Percentiles rank a stretch among this genome's conserved stretches.
These are phyloP conservation scores for Paraphoma chrysanthemicola DNA, from an alignment of 2,329 filamentous ascomycete genomes.

Conservation along the genomic window DNA sequence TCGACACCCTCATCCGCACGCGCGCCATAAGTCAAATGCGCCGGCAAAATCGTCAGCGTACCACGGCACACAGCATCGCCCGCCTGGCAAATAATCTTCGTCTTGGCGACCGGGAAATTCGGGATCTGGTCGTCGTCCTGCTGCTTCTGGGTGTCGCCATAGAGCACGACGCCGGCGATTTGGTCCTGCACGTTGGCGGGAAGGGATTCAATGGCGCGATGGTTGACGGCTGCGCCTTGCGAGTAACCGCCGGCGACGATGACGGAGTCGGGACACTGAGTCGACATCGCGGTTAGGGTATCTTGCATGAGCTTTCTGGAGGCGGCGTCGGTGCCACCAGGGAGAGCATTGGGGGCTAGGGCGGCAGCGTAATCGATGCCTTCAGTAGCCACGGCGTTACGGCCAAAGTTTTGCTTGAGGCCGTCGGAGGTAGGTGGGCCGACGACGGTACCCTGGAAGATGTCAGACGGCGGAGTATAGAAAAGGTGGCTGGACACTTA, in stretches of 20 bases:
- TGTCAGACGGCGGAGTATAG: constrained; percentile 10
- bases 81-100: constrained; percentile 57
- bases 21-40: constrained; percentile 40
- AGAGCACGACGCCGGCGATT: constrained; percentile 52
- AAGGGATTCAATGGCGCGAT: constrained; percentile 41
- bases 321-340: constrained; percentile 34
- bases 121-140: constrained; percentile 50
- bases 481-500: constrained; percentile 31
- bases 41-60: constrained; percentile 43
- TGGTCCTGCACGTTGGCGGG: constrained; percentile 33
- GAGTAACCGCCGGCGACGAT: constrained; percentile 43
- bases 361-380: constrained; percentile 41
- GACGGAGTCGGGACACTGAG: constrained; percentile 40
- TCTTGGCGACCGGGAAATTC: constrained; percentile 51
- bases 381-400: constrained; percentile 37
- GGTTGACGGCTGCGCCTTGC: constrained; percentile 44
- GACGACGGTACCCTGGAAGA: constrained; percentile 42
- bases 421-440: constrained; percentile 42
- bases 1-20: constrained; percentile 35
- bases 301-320: constrained; percentile 29
- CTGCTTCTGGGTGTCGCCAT: constrained; percentile 55
- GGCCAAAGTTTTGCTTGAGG: constrained; percentile 36
- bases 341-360: constrained; percentile 35
- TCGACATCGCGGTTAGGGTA: constrained; percentile 33
- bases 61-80: constrained; percentile 62